Evolutionary conservation across 2,329 filamentous ascomycete genomes (phyloP), one percentile per base, ranked within the genome.

Genomic region (Ophiostoma australiae): DNA sequence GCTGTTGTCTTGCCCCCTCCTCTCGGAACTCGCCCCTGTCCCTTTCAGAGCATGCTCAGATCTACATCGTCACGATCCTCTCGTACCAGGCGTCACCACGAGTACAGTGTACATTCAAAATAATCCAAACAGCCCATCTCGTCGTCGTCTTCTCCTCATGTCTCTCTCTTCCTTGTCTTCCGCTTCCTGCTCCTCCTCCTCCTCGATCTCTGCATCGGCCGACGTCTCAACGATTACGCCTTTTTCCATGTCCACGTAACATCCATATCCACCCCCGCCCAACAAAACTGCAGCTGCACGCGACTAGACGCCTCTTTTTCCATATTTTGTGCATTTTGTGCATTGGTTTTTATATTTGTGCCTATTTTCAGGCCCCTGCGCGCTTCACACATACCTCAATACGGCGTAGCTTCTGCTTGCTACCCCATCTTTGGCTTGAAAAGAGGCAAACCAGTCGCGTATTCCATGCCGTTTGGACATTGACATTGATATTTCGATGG

Each of bases 181-280:
- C 39, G 7, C 39, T 41, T 23, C 48, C 17, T n/a, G 4, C 17
- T 23, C 13, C n/a, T 23, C 48, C 1, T 55, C 48, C 52, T 58
- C 52, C 23, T 27, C 52, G n/a, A 27, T 27, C n/a, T 58, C 52
- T 23, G n/a, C 44, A 48, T 13, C 17, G 15, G 44, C 11, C 52
- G n/a, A 27, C n/a, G 52, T 23, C 52, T 58, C 52, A 27, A 27
- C 52, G 23, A 4, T 11, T 58, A 58, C n/a, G 52, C 52, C n/a
- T 58, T 58, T 58, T 13, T 27, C n/a, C 52, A 58, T n/a, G 23
- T 23, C 52, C 52, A 58, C 52, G 52, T 58, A 58, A 58, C 52
- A 58, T 58, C n/a, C 17, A 55, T 55, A 55, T 4, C 52, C 52
- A 23, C 20, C 52, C 52, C 52, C 52, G 52, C 52, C 52, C n/a